These are phyloP conservation scores for Boletus rubescentipes DNA, from an alignment of 768 basidiomycete genomes.

Conservation along the genomic window DNA sequence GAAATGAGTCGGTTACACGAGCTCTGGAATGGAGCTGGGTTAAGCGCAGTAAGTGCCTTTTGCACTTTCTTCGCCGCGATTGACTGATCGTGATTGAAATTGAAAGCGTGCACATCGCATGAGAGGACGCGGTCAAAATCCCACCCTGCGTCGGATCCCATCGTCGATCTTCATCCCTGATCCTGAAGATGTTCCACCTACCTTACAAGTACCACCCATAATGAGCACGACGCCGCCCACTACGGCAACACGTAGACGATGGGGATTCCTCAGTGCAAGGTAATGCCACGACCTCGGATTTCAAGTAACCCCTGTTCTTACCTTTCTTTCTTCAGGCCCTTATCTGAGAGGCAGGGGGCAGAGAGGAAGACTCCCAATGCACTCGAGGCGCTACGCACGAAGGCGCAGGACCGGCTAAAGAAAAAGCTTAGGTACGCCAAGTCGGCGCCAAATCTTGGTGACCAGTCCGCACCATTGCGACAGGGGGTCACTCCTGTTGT, in stretches of 20 bases:
- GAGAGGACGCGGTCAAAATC: slow-evolving; percentile 8
- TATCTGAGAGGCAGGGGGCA: slow-evolving; percentile 1
- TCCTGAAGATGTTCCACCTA: neutral
- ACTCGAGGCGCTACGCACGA: slow-evolving; percentile 8
- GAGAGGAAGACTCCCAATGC: slow-evolving; percentile 6
- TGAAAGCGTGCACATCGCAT: slow-evolving; percentile 27
- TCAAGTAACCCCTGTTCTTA: neutral
- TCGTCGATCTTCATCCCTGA: slow-evolving; percentile 14
- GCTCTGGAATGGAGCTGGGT: slow-evolving; percentile 28
- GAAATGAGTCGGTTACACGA: slow-evolving; percentile 21
- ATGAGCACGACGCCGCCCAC: neutral
- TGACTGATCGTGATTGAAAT: neutral
- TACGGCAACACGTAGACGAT: slow-evolving; percentile 4
- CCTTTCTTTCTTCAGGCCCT: slow-evolving; percentile 9
- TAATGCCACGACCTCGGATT: neutral
- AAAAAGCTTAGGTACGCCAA: slow-evolving; percentile 22
- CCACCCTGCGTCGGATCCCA: slow-evolving; percentile 1
- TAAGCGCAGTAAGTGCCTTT: slow-evolving; percentile 19
- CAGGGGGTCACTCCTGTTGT: neutral
- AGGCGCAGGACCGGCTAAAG: slow-evolving; percentile 19
- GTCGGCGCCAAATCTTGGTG: slow-evolving; percentile 25
- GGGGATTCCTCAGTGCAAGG: slow-evolving; percentile 25
- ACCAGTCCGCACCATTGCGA: neutral
- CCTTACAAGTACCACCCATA: neutral
- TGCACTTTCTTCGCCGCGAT: neutral